Base-by-base conservation (phyloP, 441 rosid genomes). In the Rhodomyrtus psidioides region DNA sequence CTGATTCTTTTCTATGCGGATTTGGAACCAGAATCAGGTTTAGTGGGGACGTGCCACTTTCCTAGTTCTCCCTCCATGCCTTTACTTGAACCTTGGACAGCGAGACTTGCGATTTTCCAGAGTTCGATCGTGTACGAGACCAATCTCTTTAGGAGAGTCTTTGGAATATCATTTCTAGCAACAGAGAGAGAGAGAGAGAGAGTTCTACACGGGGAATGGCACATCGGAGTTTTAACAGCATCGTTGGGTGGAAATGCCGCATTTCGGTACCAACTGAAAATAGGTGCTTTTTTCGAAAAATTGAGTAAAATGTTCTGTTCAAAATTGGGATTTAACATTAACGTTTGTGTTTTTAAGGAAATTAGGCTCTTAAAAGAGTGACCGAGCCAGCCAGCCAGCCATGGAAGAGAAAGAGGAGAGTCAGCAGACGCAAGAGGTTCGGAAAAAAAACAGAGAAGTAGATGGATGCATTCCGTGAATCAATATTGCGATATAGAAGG, bases 161-260 rank as follows among this genome's bases (percentile, higher is more conserved):
- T 62, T 30, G 75, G 44, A 62, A 62, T 0, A 30, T 62, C 0
- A 19, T 17, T 30, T 62, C 75, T 30, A 30, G 30, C 24, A 0
- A 62, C 2, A 60, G 21, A 19, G n/a, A n/a, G n/a, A n/a, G n/a
- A n/a, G n/a, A n/a, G n/a, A n/a, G n/a, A n/a, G n/a, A n/a, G 74
- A 0, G 21, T 6, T 62, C 21, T 0, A 30, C 13, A 9, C 4
- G 42, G 0, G 1, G 0, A 60, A 60, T 60, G 42, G 16, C 74
- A 28, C 2, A 2, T 28, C 42, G 12, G 34, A 60, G 17, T 12
- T 28, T 28, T 16, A 60, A 28, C 12, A 39, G 74, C 74, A 28
- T 28, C 74, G 8, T 28, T 60, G 24, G 12, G 1, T 28, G 3
- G 39, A 27, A 59, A 59, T 60, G 34, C 42, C 23, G 2, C 24